Base-by-base conservation (phyloP, 75 land plant species). In the Larix kaempferi region DNA sequence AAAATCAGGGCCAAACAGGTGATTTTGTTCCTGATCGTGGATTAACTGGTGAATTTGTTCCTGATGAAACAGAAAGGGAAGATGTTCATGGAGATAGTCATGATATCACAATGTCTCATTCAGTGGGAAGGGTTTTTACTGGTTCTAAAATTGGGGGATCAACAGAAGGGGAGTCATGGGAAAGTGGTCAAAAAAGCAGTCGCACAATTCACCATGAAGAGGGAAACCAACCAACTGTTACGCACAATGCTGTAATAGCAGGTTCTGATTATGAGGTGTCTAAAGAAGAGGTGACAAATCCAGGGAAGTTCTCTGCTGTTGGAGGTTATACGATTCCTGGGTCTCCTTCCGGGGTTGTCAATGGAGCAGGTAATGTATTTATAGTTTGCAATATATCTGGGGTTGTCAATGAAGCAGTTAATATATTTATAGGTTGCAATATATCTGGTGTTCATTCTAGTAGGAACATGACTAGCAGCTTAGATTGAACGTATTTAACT, bases 1-100 rank as follows among this genome's bases (percentile, higher is more conserved):
- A 92, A 67, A 85, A 85, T 77, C 84, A 83, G 81, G 91, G 96
- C 15, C 93, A 91, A 76, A 93, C 89, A 11, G 90, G 91, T 80
- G 99, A 96, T 74, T 88, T 84, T 81, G 88, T 78, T 65, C 91
- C 94, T 73, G 91, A 84, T 80, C 94, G 90, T 72, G 93, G 90
- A 61, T 71, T 86, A 55, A 90, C 88, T 88, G 94, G 82, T 79
- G 94, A 93, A 76, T 85, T 87, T 85, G 89, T 89, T 41, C 90
- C 91, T 6, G 92, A 93, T 71, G 91, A 85, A 74, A 73, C 86
- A 71, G 84, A 85, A 66, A 76, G 84, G 77, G 89, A 86, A 52
- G 94, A 89, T 84, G 82, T 85, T 23, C 87, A 84, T 81, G 91
- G 91, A 77, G 92, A 94, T 78, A 96, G 89, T 80, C 90, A 86